Evolutionary conservation across 352 stramenopile genomes (phyloP), one percentile per base, ranked within the genome.

Genomic region (Phytophthora syringae): DNA sequence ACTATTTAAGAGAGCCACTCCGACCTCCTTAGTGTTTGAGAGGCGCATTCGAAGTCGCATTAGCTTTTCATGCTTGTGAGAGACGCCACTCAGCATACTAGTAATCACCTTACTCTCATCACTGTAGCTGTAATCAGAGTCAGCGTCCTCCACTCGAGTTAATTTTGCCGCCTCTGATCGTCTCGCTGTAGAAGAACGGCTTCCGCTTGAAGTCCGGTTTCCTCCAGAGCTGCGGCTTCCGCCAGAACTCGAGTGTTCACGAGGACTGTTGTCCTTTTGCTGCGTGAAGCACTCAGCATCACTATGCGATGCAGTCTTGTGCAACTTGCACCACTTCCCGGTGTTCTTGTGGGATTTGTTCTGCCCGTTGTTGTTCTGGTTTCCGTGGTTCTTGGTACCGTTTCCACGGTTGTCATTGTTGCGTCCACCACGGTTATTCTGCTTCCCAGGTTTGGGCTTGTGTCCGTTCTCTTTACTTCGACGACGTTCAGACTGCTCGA

Each of bases 231-330:
- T n/a, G n/a, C n/a, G n/a, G n/a, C n/a, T n/a, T n/a, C n/a, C n/a
- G n/a, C n/a, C n/a, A n/a, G n/a, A n/a, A n/a, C n/a, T n/a, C n/a
- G n/a, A n/a, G n/a, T n/a, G n/a, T n/a, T n/a, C n/a, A n/a, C n/a
- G n/a, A n/a, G n/a, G 12, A 39, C 12, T 7, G 3, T n/a, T 32
- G 10, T 30, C 34, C 13, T 55, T 55, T 7, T 54, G 5, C 13
- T 66, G 58, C 1, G 50, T 51, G 10, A 66, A 66, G 16, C 40
- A 66, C n/a, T 66, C 40, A 12, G 25, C 51, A 6, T 66, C 49
- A 20, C 49, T 60, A 27, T 60, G 39, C 1, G 58, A 60, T 1
- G 5, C 10, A 0, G 40, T 60, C 2, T 66, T 42, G n/a, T 60
- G 58, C 7, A 66, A n/a, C 20, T 51, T 66, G 12, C 58, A 66